A percentile compares a stretch with the other conserved stretches of the same genome.
These are phyloP conservation scores for Nemania bipapillata DNA, from an alignment of 2,329 filamentous ascomycete species.

Conservation along the genomic window DNA sequence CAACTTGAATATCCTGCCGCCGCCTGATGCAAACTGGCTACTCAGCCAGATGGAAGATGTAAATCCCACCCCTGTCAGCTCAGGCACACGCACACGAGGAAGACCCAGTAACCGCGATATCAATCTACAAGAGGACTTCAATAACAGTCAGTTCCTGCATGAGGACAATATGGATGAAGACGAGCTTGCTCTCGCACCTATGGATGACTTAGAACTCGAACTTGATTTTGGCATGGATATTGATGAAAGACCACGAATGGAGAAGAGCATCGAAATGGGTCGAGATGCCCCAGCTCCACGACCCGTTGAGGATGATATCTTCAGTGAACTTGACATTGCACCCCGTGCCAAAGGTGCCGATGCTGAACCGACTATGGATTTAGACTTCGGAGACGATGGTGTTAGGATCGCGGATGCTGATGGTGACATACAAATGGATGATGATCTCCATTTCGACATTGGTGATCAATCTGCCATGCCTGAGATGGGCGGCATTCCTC, in stretches of 20 bases:
- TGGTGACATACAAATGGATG: constrained; percentile 70
- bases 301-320: constrained; percentile 75
- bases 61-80: constrained; percentile 64
- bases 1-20: constrained; percentile 77
- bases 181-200: constrained; percentile 64
- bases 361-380: constrained; percentile 65
- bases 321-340: constrained; percentile 71
- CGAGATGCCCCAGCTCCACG: constrained; percentile 80
- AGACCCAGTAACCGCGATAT: constrained; percentile 69
- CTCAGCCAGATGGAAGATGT: constrained; percentile 77
- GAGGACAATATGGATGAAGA: constrained; percentile 70
- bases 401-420: constrained; percentile 72
- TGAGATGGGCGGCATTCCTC: constrained; percentile 59
- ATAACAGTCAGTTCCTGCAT: constrained; percentile 83
- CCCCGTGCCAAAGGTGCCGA: constrained; percentile 67
- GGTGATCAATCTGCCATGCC: constrained; percentile 69
- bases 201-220: constrained; percentile 76
- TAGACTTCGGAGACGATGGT: constrained; percentile 65
- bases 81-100: constrained; percentile 63
- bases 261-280: constrained; percentile 84
- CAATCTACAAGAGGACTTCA: constrained; percentile 74
- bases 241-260: constrained; percentile 69
- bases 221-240: constrained; percentile 80
- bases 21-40: constrained; percentile 87
- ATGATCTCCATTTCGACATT: constrained; percentile 73